These are phyloP conservation scores for Aureobasidium sp. DNA, from an alignment of 2,329 filamentous ascomycete species.

Conservation along the genomic window DNA sequence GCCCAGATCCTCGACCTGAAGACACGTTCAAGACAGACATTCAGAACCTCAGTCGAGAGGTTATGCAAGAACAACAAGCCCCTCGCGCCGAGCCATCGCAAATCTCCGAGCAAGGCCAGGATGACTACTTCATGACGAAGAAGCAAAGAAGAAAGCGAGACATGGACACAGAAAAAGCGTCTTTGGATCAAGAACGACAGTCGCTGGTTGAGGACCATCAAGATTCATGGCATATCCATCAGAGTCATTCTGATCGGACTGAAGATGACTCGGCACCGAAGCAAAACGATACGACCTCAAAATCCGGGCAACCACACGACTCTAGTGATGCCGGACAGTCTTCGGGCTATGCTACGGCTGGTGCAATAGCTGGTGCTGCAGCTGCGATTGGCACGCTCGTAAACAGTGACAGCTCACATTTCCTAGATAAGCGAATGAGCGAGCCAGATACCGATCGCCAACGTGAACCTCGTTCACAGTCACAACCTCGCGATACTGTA, in stretches of 20 bases:
- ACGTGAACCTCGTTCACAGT: neutral
- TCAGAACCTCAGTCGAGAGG: neutral
- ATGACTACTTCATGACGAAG: conserved; percentile 14
- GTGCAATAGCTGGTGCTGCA: neutral
- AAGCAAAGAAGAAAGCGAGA: conserved; percentile 28
- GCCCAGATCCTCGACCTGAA: conserved; percentile 19
- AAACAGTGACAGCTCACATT: neutral
- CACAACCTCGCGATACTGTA: neutral
- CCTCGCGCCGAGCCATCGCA: neutral
- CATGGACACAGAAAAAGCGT: conserved; percentile 30
- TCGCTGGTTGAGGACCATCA: neutral
- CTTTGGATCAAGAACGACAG: neutral
- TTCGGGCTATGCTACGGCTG: neutral
- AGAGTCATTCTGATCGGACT: neutral
- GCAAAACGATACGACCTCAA: neutral
- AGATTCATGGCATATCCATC: too few species aligned
- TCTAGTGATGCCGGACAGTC: neutral
- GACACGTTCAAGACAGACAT: neutral
- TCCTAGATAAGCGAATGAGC: neutral
- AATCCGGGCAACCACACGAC: neutral
- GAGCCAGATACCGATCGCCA: neutral
- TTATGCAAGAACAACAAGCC: neutral
- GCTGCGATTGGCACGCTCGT: neutral
- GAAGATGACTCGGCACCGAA: neutral
- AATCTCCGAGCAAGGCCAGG: conserved; percentile 16